Percentiles rank a stretch among this genome's conserved stretches.
Conservation (phyloP, 1,284 basidiomycete genomes). For the Apiotrichum porosum region DNA sequence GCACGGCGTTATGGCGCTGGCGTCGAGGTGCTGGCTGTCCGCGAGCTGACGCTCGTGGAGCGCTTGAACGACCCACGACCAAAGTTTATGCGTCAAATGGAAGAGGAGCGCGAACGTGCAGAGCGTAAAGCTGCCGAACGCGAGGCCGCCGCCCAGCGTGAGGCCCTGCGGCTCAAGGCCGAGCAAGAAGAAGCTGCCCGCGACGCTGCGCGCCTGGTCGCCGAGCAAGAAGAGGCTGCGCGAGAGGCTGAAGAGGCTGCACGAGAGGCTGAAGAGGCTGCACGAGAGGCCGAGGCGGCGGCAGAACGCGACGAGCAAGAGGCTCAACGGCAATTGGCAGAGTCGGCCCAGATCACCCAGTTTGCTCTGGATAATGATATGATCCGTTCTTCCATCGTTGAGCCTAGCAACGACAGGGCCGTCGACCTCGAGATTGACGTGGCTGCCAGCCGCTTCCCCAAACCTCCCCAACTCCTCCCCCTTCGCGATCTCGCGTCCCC, state of each 20-base stretch:
- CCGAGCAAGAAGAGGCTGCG: background rate
- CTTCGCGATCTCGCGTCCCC: background rate
- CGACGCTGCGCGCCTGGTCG: background rate
- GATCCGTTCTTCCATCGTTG: too few relatives aligned
- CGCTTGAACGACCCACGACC: slow-evolving; percentile 27
- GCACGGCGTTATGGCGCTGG: slow-evolving; percentile 11
- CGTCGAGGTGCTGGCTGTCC: slow-evolving; percentile 16
- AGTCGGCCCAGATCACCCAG: background rate
- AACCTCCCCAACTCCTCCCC: too few relatives aligned
- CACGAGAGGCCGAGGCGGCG: background rate
- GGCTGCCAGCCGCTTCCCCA: slow-evolving; percentile 34
- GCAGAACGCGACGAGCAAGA: background rate
- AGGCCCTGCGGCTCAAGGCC: background rate
- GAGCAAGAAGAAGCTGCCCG: background rate
- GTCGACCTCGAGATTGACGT: background rate
- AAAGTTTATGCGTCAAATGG: slow-evolving; percentile 29
- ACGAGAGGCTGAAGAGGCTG: background rate
- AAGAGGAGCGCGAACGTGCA: slow-evolving; percentile 9
- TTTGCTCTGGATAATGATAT: too few relatives aligned
- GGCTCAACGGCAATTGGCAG: background rate
- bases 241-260: background rate
- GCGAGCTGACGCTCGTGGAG: slow-evolving; percentile 30
- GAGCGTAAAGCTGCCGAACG: slow-evolving; percentile 1
- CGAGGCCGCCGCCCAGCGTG: background rate
- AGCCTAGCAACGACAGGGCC: too few relatives aligned